These are phyloP conservation scores for Sphagnum fallax DNA, from an alignment of 228 moss, liverwort and hornwort species.

Conservation along the genomic window DNA sequence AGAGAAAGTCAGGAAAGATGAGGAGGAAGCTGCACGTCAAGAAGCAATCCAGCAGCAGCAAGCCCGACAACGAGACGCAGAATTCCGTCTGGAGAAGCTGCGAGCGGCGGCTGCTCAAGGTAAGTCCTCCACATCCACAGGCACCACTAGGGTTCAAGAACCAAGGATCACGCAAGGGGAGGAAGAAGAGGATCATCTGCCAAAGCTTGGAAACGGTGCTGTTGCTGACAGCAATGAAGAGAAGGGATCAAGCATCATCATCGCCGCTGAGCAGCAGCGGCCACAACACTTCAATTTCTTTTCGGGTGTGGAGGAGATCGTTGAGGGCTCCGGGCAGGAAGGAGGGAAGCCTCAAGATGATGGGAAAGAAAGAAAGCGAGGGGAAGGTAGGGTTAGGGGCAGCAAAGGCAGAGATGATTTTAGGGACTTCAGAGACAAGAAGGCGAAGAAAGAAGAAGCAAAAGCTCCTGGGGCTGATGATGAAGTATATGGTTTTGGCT, in stretches of 20 bases:
- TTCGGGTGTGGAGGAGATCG: constrained; percentile 46
- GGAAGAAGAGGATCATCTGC: constrained; percentile 20
- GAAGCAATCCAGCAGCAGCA: constrained; percentile 66
- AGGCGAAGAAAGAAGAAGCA: constrained; percentile 62
- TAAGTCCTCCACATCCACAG: constrained; percentile 33
- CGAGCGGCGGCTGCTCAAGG: constrained; percentile 50
- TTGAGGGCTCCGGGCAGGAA: constrained; percentile 6
- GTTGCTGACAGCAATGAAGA: constrained; percentile 5
- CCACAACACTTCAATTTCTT: constrained; percentile 71
- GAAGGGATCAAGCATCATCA: constrained; percentile 3
- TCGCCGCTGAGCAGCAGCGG: constrained; percentile 26
- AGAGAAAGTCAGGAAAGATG: constrained; percentile 81
- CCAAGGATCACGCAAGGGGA: constrained; percentile 20
- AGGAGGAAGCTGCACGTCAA: constrained; percentile 84
- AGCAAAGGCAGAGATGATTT: constrained; percentile 37
- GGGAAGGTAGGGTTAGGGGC: constrained; percentile 8
- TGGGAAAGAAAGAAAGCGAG: constrained; percentile 9
- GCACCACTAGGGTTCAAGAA: constrained; percentile 11
- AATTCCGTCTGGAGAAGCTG: constrained; percentile 72
- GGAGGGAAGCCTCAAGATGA: constrained; percentile 17
- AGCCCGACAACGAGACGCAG: constrained; percentile 68
- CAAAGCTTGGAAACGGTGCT: constrained; percentile 13
- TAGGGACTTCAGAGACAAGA: constrained; percentile 33
- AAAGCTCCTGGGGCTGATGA: constrained; percentile 68
- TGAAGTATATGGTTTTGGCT: constrained; percentile 73